Evolutionary conservation across 2,329 filamentous ascomycete genomes (phyloP), one percentile per base, ranked within the genome.

Genomic region (Neophaeococcomyces aloes): DNA sequence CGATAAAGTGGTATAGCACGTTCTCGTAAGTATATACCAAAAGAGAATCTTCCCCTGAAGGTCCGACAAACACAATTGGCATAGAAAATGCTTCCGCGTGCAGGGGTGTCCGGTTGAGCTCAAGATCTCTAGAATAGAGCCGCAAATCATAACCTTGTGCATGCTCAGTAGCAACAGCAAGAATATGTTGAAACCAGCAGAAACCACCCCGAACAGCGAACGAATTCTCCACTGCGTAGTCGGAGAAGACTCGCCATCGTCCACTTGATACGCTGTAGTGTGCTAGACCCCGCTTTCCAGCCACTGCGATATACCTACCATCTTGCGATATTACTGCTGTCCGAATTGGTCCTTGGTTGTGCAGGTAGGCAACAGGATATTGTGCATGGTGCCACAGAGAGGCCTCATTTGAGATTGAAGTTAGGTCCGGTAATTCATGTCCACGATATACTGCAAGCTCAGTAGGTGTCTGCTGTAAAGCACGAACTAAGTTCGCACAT

Each of bases 21-120:
- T 98, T 98, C 59, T 96, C 89, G 60, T 94, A 88, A 0, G 91
- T 98, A 62, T 98, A 98, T 8, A 95, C 89, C 25, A 98, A 75
- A 21, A 98, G 72, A 0, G 91, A 96, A 63, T 98, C 91, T 55
- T 94, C 85, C 29, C 89, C 91, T 2, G 88, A 91, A 0, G 84
- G 81, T 0, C 88, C 83, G 41, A 95, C 80, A 34, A 94, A 75
- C 13, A 96, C 87, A n/a, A 93, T 83, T 1, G 91, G 85, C 3
- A 87, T 80, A 5, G 84, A 79, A 45, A 98, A 73, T 39, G 75
- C 74, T 64, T 95, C 84, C 2, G 76, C 74, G 59, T 91, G 82
- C 56, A 94, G 72, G 15, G 82, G 78, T 10, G 77, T 76, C 53
- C 74, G 78, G 53, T 87, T 83, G 14, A 98, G 74, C 8, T 80